Base-by-base conservation (phyloP, 768 basidiomycete genomes). In the Pulveroboletus sp. region DNA sequence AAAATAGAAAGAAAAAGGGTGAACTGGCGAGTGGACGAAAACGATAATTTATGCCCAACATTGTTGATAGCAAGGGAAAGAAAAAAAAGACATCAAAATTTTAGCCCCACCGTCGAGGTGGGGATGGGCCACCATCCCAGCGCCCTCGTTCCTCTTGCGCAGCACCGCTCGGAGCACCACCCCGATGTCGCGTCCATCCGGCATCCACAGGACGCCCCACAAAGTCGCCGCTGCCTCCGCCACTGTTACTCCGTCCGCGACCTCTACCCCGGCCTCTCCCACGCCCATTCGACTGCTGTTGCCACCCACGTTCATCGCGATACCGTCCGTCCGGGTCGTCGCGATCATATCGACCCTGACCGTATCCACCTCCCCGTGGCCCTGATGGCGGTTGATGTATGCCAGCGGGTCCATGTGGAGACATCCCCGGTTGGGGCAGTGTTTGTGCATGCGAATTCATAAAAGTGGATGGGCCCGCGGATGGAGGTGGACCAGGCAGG, bases 181-280 rank as follows among this genome's bases (percentile, higher is more conserved):
- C 40, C 39, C 66, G 62, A 43, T 65, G 61, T 44, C 66, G 52
- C 5, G 54, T 50, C 53, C 66, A 59, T 20, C 73, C 68, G 17
- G 62, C 60, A 56, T 86, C 84, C 16, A 76, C 67, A 31, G 79
- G 67, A 35, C 72, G 59, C 35, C 69, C 71, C 25, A 62, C 57
- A 32, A 69, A 59, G 13, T 67, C 63, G 3, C 60, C 50, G n/a
- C 56, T 44, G 5, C 9, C 27, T 9, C 45, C 42, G 5, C 47
- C 45, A 5, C 50, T 19, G 17, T 45, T 16, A 29, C 51, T 40
- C 23, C 66, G 52, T 13, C 68, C 64, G 31, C 66, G 56, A 1
- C 66, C 59, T 6, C 70, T 43, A 2, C 64, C 60, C 3, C 69
- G 41, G 8, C 72, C 67, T 31, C 68, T 47, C 0, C 72, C 71